Conservation (phyloP, 192 early-diverging fungal genomes). For the Ramicandelaber brevisporus region DNA sequence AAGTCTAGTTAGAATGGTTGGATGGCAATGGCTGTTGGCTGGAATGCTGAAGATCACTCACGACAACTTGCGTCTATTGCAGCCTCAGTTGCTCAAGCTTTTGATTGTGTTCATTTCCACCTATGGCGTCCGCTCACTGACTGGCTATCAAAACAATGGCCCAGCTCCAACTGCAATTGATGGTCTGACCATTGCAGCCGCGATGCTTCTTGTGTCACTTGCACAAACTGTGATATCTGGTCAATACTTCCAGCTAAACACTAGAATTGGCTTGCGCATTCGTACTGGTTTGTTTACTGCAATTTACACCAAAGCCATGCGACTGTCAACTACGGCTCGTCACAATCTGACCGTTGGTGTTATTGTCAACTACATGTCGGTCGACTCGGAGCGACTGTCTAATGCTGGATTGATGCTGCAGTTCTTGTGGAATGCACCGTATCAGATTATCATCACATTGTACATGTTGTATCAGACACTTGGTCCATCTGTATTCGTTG, state of each 20-base stretch:
- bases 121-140: slow-evolving; percentile 25
- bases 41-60: slow-evolving; percentile 58
- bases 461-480: slow-evolving; percentile 61
- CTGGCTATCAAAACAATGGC: slow-evolving; percentile 25
- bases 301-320: slow-evolving; percentile 72
- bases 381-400: slow-evolving; percentile 41
- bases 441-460: slow-evolving; percentile 60
- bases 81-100: slow-evolving; percentile 54
- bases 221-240: slow-evolving; percentile 65
- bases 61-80: slow-evolving; percentile 59
- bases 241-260: slow-evolving; percentile 78
- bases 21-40: slow-evolving; percentile 39
- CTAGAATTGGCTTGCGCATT: slow-evolving; percentile 56
- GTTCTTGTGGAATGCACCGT: slow-evolving; percentile 53
- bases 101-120: slow-evolving; percentile 43
- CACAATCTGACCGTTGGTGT: slow-evolving; percentile 68
- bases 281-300: slow-evolving; percentile 58
- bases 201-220: slow-evolving; percentile 63
- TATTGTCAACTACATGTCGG: slow-evolving; percentile 49
- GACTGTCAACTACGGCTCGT: slow-evolving; percentile 55
- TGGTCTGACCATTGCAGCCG: slow-evolving; percentile 54
- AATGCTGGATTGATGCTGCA: slow-evolving; percentile 51
- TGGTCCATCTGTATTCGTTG: slow-evolving; percentile 61
- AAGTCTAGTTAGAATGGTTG: slow-evolving; percentile 37
- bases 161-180: slow-evolving; percentile 46